phyloP scores from a whole-genome alignment of 345 rosid genomes.

The Pistacia integerrima region DNA sequence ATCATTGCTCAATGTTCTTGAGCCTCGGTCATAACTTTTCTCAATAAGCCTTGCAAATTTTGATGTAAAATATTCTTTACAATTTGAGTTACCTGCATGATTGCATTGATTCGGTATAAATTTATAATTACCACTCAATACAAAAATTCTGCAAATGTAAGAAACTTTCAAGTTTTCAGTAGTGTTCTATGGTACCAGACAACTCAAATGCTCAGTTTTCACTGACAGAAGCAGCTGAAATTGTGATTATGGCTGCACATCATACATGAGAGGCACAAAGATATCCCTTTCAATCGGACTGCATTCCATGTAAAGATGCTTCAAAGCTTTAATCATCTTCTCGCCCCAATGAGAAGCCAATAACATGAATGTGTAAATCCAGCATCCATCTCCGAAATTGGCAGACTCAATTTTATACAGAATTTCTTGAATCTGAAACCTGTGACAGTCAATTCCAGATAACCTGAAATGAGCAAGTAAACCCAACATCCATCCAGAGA shows the following conservation, averaged over 20 bases:
- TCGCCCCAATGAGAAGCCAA: not conserved
- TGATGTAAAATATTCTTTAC: not conserved
- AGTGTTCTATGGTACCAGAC: not conserved
- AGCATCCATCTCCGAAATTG: not conserved
- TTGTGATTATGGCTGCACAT: not conserved
- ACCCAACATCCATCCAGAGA: not conserved
- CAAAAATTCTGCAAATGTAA: not conserved
- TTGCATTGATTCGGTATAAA: not conserved
- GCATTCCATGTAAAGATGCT: too few relatives aligned
- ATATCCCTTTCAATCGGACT: not conserved
- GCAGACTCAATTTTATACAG: not conserved
- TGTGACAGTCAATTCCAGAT: not conserved
- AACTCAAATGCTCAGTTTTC: not conserved
- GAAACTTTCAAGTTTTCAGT: not conserved
- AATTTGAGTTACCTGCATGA: not conserved
- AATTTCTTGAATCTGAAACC: not conserved
- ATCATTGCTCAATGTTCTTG: constrained; percentile 20
- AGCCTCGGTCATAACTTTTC: constrained; percentile 20
- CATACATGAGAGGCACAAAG: not conserved
- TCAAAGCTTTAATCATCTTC: not conserved
- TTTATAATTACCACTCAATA: not conserved
- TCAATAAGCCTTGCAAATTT: not conserved
- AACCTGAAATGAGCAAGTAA: not conserved
- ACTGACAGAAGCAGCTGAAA: not conserved
- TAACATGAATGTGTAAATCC: not conserved